Evolutionary conservation across 768 basidiomycete genomes (phyloP).

Genomic region (Filobasidium floriforme): DNA sequence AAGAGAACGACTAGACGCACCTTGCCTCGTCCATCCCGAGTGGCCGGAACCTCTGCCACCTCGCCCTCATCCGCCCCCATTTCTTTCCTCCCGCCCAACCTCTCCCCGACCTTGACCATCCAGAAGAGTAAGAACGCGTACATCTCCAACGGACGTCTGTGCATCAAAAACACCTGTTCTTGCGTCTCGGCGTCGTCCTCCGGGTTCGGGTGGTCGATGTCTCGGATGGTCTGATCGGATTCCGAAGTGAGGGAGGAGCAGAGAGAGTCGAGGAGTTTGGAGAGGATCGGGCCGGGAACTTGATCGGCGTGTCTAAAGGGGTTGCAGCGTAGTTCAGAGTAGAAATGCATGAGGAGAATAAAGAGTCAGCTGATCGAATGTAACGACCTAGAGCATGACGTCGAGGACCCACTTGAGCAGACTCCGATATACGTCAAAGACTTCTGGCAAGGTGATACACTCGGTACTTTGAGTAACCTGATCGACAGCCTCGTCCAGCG

Average conservation of each 20-base stretch:
- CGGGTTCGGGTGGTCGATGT: slow-evolving; percentile 53
- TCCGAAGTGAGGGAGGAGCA: slow-evolving; percentile 64
- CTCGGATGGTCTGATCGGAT: slow-evolving; percentile 62
- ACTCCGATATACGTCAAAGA: slow-evolving; percentile 75
- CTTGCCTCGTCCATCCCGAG: slow-evolving; percentile 5
- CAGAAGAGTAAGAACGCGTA: slow-evolving; percentile 87
- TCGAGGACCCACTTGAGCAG: slow-evolving; percentile 57
- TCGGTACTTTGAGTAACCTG: slow-evolving; percentile 69
- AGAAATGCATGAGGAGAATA: neutral
- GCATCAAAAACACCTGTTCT: slow-evolving; percentile 41
- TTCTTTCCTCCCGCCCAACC: slow-evolving; percentile 51
- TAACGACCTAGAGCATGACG: neutral
- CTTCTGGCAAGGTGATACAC: slow-evolving; percentile 54
- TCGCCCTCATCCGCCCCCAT: slow-evolving; percentile 21
- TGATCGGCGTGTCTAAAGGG: slow-evolving; percentile 52
- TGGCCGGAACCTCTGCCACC: slow-evolving; percentile 13
- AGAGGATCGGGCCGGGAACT: slow-evolving; percentile 62
- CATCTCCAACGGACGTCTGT: slow-evolving; percentile 74
- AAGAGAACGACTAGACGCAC: neutral
- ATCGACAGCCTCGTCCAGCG: slow-evolving; percentile 61
- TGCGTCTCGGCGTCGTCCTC: slow-evolving; percentile 34
- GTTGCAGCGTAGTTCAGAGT: too few relatives aligned
- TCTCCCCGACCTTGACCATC: slow-evolving; percentile 77
- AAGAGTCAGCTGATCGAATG: neutral
- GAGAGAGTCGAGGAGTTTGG: slow-evolving; percentile 79